Evolutionary conservation across 1,139 yeast genomes (phyloP).

Genomic region (Scheffersomyces parashehatae): DNA sequence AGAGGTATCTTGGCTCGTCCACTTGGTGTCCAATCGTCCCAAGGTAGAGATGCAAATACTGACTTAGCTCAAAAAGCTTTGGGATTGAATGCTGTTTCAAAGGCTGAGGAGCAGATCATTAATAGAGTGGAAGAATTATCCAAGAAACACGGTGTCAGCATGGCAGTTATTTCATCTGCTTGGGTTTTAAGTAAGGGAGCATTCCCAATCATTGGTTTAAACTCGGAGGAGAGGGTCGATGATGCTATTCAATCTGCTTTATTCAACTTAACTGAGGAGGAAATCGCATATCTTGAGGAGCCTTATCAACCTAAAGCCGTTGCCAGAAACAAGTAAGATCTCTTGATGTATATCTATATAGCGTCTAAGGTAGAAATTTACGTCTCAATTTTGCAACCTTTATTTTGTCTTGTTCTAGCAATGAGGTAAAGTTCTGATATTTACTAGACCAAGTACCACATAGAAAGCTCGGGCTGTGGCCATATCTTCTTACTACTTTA

Average conservation of each 20-base stretch:
- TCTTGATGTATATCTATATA: neutral
- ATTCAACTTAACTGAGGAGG: conserved; percentile 46
- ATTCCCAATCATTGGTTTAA: conserved; percentile 57
- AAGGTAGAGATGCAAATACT: conserved; percentile 17
- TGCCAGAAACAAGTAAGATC: too few relatives aligned
- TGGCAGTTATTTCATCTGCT: conserved; percentile 56
- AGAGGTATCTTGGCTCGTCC: conserved; percentile 51
- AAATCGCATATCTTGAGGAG: conserved; percentile 48
- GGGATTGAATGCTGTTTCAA: conserved; percentile 10
- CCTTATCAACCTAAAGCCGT: conserved; percentile 31
- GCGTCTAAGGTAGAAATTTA: neutral
- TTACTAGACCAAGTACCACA: neutral
- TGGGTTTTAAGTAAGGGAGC: conserved; percentile 56
- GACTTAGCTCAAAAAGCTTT: conserved; percentile 12
- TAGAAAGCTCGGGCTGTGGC: neutral
- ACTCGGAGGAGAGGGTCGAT: conserved; percentile 48
- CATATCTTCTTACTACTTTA: neutral
- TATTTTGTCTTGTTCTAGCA: too few relatives aligned
- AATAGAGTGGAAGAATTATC: conserved; percentile 55
- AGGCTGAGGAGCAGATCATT: conserved; percentile 40
- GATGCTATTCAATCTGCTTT: conserved; percentile 51
- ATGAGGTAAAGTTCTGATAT: neutral
- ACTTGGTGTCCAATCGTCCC: conserved; percentile 14
- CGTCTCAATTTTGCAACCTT: too few relatives aligned
- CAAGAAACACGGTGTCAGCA: conserved; percentile 40